Base-by-base conservation (phyloP, 106 monocot species). In the Cymbidium sinense region DNA sequence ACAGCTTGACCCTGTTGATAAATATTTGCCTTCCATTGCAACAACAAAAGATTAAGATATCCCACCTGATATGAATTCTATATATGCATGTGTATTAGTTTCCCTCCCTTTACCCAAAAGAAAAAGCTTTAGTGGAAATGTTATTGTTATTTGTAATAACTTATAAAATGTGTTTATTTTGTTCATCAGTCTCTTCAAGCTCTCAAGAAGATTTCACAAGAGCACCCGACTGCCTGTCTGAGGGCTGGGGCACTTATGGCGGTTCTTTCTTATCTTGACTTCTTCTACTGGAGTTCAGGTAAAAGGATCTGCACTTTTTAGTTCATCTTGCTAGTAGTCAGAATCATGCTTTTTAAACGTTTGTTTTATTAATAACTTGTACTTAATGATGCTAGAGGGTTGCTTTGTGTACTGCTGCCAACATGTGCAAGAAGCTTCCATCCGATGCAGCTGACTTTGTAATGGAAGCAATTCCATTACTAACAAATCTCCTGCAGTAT, bases 221-320 rank as follows among this genome's bases (percentile, higher is more conserved):
- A 96, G 77, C 91, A 96, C 34, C 96, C 96, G 13, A 96, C 91
- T 80, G 93, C 91, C 47, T 96, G 96, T 81, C 82, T 96, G 78
- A 88, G 96, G 50, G 96, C 96, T 74, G 96, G 96, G 78, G 96
- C 96, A 64, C 93, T 96, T 36, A 98, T 98, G 98, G 98, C 98
- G 5, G 98, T 98, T 69, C 81, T 98, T 18, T 98, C 98, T 70
- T 98, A 94, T 86, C 94, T 98, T 47, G 98, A 98, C 44, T 98
- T 98, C 72, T 98, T 98, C 79, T 94, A 98, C 92, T 12, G 98
- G 98, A 30, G 98, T 98, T 72, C 98, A 98, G 94, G 98, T 98
- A 85, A 19, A 47, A 31, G 10, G 65, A 21, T 47, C 36, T 85
- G 28, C 62, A 17, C 37, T 54, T 34, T 43, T 9, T 39, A 47